Percentiles rank a stretch among this genome's conserved stretches.
Evolutionary conservation across 2,329 filamentous ascomycete genomes (phyloP).

Genomic region (Exophiala sideris): DNA sequence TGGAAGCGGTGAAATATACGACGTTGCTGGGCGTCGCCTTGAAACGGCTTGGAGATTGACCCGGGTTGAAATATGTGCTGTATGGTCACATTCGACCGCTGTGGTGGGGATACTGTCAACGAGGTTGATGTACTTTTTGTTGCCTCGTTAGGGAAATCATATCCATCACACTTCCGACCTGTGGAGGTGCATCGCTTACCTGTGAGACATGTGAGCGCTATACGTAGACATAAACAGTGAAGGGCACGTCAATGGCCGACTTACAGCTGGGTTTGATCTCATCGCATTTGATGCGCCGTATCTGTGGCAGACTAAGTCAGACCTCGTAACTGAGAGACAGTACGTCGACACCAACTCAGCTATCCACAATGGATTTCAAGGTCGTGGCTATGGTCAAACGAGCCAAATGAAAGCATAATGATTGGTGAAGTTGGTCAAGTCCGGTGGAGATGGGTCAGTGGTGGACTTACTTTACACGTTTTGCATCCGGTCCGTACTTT

Average conservation of each 20-base stretch:
- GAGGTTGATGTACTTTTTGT: constrained; percentile 10
- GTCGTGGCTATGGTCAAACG: constrained; percentile 7
- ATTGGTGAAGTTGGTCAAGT: neutral
- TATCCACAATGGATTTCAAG: constrained; percentile 2
- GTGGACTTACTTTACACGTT: constrained; percentile 26
- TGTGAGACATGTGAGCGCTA: constrained; percentile 22
- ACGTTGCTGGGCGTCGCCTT: constrained; percentile 52
- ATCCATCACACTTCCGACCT: constrained; percentile 59
- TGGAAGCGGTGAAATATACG: constrained; percentile 63
- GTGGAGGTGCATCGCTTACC: constrained; percentile 58
- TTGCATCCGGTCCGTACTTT: constrained; percentile 30
- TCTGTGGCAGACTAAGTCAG: constrained; percentile 18
- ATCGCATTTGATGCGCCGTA: constrained; percentile 45
- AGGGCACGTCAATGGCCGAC: constrained; percentile 7
- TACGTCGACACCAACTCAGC: constrained; percentile 10
- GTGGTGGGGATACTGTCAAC: constrained; percentile 15
- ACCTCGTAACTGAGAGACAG: constrained; percentile 5
- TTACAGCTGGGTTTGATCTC: constrained; percentile 40
- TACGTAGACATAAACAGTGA: neutral
- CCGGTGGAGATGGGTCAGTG: neutral
- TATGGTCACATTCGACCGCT: neutral
- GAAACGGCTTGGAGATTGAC: constrained; percentile 39
- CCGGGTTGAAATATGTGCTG: constrained; percentile 22
- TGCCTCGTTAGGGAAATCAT: constrained; percentile 41
- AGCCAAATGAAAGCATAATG: neutral